Base-by-base conservation (phyloP, 164 flowering plant species). In the Chimonanthus praecox region DNA sequence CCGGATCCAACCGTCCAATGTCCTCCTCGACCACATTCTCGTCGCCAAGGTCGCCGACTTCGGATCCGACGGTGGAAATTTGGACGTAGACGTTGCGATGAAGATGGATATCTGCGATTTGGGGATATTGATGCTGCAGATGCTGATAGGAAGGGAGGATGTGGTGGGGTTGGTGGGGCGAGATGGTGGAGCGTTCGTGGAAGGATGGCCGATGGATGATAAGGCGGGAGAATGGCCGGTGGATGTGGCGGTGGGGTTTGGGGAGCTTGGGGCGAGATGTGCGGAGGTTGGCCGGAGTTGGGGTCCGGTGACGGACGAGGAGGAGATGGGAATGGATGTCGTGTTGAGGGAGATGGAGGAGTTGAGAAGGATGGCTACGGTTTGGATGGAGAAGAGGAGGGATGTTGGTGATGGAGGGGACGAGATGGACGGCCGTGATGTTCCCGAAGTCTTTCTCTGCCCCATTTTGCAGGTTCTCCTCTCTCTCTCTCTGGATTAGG, bases 221-320 rank as follows among this genome's bases (percentile, higher is more conserved):
- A 70, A 4, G 78, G 90, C 83, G 0, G 90, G 89, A 62, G 73
- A 78, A 11, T 90, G 97, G 94, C 91, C 93, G 16, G 47, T 76
- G 80, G 88, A 86, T 43, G 73, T 90, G 84, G 92, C 87, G 0
- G 69, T 72, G 71, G 84, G 82, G 76, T 70, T 90, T 50, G 84
- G 72, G 5, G 21, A 65, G 21, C 68, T 88, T 20, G 93, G 87
- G 0, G 64, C 75, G 76, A 76, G 69, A 72, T 90, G 97, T 64
- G 47, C 77, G 70, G 73, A 81, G 0, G 64, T 45, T 16, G 58
- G 18, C 5, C 33, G 33, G 33, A 33, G 33, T 33, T 33, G 33
- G 33, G 33, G 33, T 33, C 33, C 33, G 33, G 33, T 33, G 33
- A 33, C 33, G 33, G 33, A 33, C 15, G 75, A 45, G 46, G 71